phyloP scores from a whole-genome alignment of 1,139 yeast species.

The Candida sanyaensis region DNA sequence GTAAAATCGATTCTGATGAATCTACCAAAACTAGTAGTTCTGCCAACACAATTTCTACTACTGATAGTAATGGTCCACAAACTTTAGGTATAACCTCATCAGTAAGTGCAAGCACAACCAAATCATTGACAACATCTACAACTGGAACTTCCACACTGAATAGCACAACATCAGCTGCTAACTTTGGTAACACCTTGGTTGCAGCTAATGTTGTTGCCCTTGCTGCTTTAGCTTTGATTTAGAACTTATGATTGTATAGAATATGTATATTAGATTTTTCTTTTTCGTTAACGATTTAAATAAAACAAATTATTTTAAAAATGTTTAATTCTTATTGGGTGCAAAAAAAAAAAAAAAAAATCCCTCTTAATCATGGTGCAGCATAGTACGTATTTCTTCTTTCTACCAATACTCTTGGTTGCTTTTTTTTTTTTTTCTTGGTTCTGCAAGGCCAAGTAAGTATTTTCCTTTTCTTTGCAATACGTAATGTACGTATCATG shows the following conservation, averaged over 20 bases:
- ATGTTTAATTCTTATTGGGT: not conserved
- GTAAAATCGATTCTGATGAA: not conserved
- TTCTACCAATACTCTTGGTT: not conserved
- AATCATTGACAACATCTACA: not conserved
- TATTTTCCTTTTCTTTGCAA: too few relatives aligned
- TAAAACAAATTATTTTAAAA: too few relatives aligned
- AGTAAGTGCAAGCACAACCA: conserved; percentile 1
- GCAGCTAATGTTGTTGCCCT: conserved; percentile 4
- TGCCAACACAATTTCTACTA: not conserved
- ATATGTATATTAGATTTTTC: not conserved
- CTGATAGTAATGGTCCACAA: conserved; percentile 1
- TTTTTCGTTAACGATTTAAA: too few relatives aligned
- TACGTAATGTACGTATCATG: too few relatives aligned
- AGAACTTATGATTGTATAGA: not conserved
- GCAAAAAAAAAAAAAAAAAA: conserved; percentile 4
- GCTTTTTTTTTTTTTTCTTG: not conserved
- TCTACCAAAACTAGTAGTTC: not conserved
- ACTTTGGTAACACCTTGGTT: conserved; percentile 2
- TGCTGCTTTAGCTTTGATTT: conserved; percentile 7
- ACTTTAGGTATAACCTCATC: not conserved
- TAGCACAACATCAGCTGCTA: not conserved
- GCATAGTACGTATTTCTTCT: not conserved
- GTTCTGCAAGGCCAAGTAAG: conserved; percentile 2
- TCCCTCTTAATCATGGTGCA: not conserved
- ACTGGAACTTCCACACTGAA: not conserved